These are phyloP conservation scores for Orbilia quercus DNA, from an alignment of 2,329 filamentous ascomycete species.

Conservation along the genomic window DNA sequence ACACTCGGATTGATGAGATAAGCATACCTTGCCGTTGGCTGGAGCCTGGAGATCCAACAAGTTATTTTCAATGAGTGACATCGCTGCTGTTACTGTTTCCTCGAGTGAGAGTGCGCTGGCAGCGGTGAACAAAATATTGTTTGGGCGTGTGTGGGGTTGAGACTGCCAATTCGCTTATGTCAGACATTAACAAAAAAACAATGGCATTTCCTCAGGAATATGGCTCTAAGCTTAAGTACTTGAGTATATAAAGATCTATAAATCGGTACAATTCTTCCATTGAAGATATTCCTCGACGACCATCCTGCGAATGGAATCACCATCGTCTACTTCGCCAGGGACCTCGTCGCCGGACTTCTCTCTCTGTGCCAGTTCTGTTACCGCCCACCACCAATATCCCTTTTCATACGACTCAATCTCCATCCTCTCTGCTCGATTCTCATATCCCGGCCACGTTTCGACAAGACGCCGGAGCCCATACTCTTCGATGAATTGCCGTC, in stretches of 20 bases:
- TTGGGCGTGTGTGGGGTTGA: neutral
- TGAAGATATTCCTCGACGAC: constrained; percentile 21
- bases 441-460: constrained; percentile 39
- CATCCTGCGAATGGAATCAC: constrained; percentile 29
- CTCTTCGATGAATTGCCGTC: constrained; percentile 47
- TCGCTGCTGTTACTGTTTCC: neutral
- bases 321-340: constrained; percentile 17
- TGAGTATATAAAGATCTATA: constrained; percentile 20
- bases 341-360: constrained; percentile 14
- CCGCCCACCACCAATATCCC: constrained; percentile 48
- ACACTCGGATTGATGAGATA: neutral
- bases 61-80: constrained; percentile 21
- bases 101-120: neutral
- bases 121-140: neutral
- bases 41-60: constrained; percentile 34
- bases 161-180: no score
- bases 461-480: constrained; percentile 43
- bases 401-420: constrained; percentile 44
- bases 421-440: constrained; percentile 35
- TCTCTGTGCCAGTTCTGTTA: constrained; percentile 36
- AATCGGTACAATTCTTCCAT: constrained; percentile 13
- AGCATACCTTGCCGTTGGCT: constrained; percentile 17
- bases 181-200: no score
- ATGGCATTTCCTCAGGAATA: no score
- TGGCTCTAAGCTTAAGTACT: no score